Conservation (phyloP, 2,329 filamentous ascomycete species). For the Aaosphaeria pasadenensis region DNA sequence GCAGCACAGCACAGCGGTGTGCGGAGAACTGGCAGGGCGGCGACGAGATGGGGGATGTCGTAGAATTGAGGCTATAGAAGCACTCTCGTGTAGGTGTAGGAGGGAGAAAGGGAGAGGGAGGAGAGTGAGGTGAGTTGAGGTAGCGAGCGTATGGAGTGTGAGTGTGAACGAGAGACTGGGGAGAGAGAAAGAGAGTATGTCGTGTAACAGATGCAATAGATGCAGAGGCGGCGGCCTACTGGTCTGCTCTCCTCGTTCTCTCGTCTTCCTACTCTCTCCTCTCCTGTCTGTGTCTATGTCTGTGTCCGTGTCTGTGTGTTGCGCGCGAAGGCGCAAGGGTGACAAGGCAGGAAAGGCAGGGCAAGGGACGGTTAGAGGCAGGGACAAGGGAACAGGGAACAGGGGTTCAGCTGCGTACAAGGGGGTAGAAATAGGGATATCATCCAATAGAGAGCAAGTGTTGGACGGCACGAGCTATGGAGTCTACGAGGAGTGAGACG, state of each 20-base stretch:
- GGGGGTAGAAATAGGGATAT: background rate
- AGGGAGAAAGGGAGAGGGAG: slow-evolving; percentile 19
- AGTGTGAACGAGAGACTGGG: background rate
- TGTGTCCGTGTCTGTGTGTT: background rate
- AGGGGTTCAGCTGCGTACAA: background rate
- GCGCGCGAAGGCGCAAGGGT: background rate
- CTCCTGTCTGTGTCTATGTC: no score
- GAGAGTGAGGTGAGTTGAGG: slow-evolving; percentile 18
- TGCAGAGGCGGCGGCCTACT: no score
- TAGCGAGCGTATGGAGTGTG: slow-evolving; percentile 9
- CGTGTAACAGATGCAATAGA: no score
- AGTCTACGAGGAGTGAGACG: background rate
- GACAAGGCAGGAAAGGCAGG: background rate
- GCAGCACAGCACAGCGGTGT: slow-evolving; percentile 37
- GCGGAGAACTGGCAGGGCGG: slow-evolving; percentile 3
- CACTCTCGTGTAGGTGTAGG: slow-evolving; percentile 22
- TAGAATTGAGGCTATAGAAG: slow-evolving; percentile 27
- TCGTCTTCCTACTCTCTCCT: no score
- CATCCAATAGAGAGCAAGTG: background rate
- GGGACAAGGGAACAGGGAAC: background rate
- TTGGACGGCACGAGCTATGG: background rate
- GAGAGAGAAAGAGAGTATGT: background rate
- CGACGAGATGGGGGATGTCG: slow-evolving; percentile 5
- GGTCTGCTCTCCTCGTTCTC: no score
- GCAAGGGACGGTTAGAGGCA: background rate